A percentile compares a stretch with the other conserved stretches of the same genome.
These are phyloP conservation scores for Lactifluus pinguis DNA, from an alignment of 768 basidiomycete species.

Conservation along the genomic window DNA sequence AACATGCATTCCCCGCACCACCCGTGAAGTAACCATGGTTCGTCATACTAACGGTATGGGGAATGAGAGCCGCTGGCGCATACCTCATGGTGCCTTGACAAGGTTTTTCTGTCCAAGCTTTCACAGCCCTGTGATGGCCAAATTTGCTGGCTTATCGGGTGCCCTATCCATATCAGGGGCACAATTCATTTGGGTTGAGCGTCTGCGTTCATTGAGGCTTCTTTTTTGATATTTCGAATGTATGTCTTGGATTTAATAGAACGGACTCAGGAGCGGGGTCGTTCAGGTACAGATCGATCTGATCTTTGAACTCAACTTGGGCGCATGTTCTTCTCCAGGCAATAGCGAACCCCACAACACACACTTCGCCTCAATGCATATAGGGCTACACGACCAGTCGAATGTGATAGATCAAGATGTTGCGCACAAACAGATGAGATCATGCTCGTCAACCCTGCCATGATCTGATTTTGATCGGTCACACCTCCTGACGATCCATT, in stretches of 20 bases:
- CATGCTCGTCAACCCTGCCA: neutral
- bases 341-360: neutral
- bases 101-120: neutral
- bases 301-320: neutral
- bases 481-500: conserved; percentile 16
- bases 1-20: neutral
- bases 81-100: neutral
- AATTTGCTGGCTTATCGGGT: neutral
- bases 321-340: neutral
- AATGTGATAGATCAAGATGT: neutral
- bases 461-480: conserved; percentile 15
- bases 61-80: neutral
- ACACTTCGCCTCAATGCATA: neutral
- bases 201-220: neutral
- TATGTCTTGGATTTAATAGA: neutral
- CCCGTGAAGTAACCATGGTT: neutral
- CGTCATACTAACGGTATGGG: no score
- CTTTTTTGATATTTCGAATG: neutral
- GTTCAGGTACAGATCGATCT: neutral
- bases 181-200: neutral
- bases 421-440: no score
- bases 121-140: neutral
- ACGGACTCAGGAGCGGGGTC: neutral
- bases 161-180: neutral
- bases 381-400: neutral